These are phyloP conservation scores for Helichrysum umbraculigerum DNA, from an alignment of 129 eudicot species.

Conservation along the genomic window DNA sequence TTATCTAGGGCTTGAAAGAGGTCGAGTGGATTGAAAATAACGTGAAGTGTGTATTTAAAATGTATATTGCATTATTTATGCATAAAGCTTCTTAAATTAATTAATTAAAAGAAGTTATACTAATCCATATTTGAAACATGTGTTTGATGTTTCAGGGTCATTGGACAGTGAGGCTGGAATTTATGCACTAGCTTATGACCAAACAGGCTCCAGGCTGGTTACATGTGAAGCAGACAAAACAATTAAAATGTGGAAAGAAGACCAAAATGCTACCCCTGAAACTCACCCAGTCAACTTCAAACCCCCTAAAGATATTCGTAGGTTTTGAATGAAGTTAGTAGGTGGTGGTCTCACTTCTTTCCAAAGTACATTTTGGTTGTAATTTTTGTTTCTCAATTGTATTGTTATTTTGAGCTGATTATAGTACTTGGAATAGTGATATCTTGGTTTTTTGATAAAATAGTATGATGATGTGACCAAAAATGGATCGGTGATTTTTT, in stretches of 20 bases:
- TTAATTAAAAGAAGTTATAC: background rate
- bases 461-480: conserved; percentile 24
- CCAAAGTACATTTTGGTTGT: background rate
- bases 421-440: background rate
- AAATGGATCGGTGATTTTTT: conserved; percentile 34
- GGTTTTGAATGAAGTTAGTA: background rate
- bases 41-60: background rate
- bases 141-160: conserved; percentile 49
- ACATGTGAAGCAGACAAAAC: conserved; percentile 97
- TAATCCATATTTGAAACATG: conserved; percentile 3
- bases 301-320: conserved; percentile 18
- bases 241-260: conserved; percentile 98
- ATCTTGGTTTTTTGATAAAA: background rate
- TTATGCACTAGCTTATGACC: conserved; percentile 65
- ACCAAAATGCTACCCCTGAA: conserved; percentile 74
- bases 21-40: background rate
- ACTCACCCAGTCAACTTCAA: conserved; percentile 6
- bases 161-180: conserved; percentile 97
- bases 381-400: background rate
- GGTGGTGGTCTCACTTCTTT: background rate
- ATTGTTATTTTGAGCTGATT: background rate
- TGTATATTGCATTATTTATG: no score
- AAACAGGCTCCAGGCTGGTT: conserved; percentile 76
- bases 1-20: background rate
- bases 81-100: background rate